A percentile compares a stretch with the other conserved stretches of the same genome.
phyloP scores from a whole-genome alignment of 805 yeast species.

The Pichia deserticola region DNA sequence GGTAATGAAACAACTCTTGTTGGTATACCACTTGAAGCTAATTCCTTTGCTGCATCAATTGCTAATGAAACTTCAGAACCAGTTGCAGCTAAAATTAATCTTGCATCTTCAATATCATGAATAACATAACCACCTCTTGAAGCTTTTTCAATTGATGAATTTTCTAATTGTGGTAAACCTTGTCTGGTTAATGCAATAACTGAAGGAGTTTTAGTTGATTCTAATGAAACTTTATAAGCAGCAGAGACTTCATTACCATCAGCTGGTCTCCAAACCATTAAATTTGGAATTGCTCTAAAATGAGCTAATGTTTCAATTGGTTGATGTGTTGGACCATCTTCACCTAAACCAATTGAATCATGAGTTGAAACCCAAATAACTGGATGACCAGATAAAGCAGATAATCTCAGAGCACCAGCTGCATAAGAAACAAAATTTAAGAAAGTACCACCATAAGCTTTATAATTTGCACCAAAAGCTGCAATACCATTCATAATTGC shows the following conservation, averaged over 20 bases:
- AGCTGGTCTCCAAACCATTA: constrained; percentile 87
- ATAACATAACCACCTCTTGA: constrained; percentile 88
- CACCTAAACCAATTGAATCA: constrained; percentile 87
- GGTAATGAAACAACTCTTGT: constrained; percentile 88
- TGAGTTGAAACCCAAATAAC: constrained; percentile 85
- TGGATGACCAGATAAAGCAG: constrained; percentile 79
- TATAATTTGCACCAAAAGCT: constrained; percentile 80
- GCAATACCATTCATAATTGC: constrained; percentile 96
- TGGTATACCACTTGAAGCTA: constrained; percentile 57
- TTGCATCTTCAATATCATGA: constrained; percentile 51
- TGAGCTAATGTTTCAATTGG: constrained; percentile 87
- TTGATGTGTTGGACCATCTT: constrained; percentile 92
- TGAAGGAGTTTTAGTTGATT: constrained; percentile 58
- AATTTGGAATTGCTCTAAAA: constrained; percentile 77
- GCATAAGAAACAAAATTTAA: constrained; percentile 83
- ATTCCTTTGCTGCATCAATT: constrained; percentile 73
- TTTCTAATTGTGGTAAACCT: constrained; percentile 87
- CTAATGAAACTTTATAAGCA: constrained; percentile 63
- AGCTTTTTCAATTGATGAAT: constrained; percentile 88
- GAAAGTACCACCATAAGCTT: constrained; percentile 96
- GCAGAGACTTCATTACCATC: constrained; percentile 88
- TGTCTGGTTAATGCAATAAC: constrained; percentile 78
- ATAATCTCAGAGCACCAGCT: constrained; percentile 79
- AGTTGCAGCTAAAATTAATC: constrained; percentile 75
- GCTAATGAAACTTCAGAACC: constrained; percentile 91